These are phyloP conservation scores for Craspedostauros australis DNA, from an alignment of 108 stramenopile species.

Conservation along the genomic window DNA sequence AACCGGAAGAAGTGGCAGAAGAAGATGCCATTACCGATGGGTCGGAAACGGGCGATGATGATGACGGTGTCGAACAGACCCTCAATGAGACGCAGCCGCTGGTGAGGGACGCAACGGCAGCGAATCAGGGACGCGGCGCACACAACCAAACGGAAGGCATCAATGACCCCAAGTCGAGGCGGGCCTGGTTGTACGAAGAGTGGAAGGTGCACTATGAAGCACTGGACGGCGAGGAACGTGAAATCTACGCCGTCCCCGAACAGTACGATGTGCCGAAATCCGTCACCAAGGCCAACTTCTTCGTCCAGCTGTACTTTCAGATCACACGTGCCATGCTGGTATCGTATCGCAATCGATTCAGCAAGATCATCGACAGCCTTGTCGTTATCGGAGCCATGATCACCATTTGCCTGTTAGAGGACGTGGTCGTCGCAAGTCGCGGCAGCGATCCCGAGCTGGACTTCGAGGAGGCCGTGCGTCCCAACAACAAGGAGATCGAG, in stretches of 20 bases:
- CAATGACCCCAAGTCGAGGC: conserved; percentile 8
- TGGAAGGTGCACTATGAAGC: conserved; percentile 18
- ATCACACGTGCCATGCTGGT: conserved; percentile 17
- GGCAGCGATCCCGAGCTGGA: conserved; percentile 1
- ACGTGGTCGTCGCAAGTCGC: conserved; percentile 3
- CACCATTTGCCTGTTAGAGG: conserved; percentile 22
- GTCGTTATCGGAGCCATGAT: conserved; percentile 28
- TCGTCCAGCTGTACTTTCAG: conserved; percentile 20
- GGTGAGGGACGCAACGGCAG: neutral
- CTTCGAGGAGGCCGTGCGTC: conserved; percentile 6
- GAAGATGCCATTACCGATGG: neutral
- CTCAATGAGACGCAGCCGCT: neutral
- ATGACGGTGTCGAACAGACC: neutral
- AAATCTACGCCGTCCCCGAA: conserved; percentile 15
- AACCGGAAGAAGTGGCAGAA: conserved; percentile 4
- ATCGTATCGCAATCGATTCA: conserved; percentile 19
- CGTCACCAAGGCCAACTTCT: conserved; percentile 6
- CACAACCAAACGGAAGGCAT: neutral
- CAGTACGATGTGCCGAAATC: conserved; percentile 14
- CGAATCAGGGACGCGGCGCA: neutral
- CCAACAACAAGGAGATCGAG: neutral
- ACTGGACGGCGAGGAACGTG: neutral
- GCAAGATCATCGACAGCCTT: conserved; percentile 17
- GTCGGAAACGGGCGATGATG: neutral
- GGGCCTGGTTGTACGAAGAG: conserved; percentile 18